These are phyloP conservation scores for Physaria fendleri DNA, from an alignment of 345 rosid species.

Conservation along the genomic window DNA sequence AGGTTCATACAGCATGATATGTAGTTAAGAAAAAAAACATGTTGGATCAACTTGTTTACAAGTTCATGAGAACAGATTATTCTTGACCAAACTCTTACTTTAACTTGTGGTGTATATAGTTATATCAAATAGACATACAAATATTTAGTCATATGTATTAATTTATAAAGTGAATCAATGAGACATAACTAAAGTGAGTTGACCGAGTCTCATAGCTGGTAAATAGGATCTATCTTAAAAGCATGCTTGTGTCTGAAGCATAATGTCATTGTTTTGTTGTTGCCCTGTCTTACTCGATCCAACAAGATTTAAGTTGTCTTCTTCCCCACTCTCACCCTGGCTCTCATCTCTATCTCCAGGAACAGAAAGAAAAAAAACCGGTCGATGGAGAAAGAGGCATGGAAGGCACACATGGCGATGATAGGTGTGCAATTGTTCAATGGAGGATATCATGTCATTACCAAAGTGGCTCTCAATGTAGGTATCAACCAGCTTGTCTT, in stretches of 20 bases:
- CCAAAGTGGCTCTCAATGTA: slow-evolving; percentile 90
- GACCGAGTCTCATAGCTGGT: no score
- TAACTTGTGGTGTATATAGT: no score
- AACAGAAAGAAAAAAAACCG: slow-evolving; percentile 9
- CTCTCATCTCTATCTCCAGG: slow-evolving; percentile 18
- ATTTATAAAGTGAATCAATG: no score
- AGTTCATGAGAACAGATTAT: neutral
- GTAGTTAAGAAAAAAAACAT: neutral
- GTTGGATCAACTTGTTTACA: neutral
- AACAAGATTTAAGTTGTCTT: neutral
- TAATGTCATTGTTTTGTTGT: slow-evolving; percentile 12
- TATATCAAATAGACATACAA: no score
- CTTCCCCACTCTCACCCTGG: slow-evolving; percentile 8
- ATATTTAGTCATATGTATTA: no score
- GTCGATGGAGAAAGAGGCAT: slow-evolving; percentile 31
- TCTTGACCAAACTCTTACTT: no score
- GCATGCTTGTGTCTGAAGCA: slow-evolving; percentile 28
- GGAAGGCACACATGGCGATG: slow-evolving; percentile 82
- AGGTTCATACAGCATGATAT: neutral
- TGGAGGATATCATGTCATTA: slow-evolving; percentile 95
- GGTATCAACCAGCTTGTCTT: slow-evolving; percentile 93
- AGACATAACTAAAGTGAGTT: no score
- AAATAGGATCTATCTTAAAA: slow-evolving; percentile 18
- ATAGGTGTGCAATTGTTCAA: slow-evolving; percentile 67
- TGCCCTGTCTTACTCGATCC: slow-evolving; percentile 18